Percentiles rank a stretch among this genome's conserved stretches.
Evolutionary conservation across 2,329 filamentous ascomycete genomes (phyloP).

Genomic region (Venturia pyrina): DNA sequence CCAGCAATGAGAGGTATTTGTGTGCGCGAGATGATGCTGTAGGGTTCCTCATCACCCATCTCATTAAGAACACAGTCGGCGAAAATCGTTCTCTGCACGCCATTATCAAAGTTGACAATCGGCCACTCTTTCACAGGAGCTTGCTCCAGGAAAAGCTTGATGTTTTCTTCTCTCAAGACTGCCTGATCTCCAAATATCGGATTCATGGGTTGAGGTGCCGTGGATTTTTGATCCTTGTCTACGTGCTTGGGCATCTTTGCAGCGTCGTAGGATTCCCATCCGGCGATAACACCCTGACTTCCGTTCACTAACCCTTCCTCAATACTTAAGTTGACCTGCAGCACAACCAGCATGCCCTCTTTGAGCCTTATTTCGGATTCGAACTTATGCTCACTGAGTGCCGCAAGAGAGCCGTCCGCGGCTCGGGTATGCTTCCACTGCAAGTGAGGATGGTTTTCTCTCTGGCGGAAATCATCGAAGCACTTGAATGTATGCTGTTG

Average conservation of each 20-base stretch:
- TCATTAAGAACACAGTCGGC: constrained; percentile 41
- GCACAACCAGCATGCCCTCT: constrained; percentile 41
- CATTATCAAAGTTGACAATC: constrained; percentile 44
- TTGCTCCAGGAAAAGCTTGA: constrained; percentile 30
- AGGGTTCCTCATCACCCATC: constrained; percentile 34
- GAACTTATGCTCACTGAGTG: constrained; percentile 38
- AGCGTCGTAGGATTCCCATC: constrained; percentile 27
- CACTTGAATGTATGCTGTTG: constrained; percentile 21
- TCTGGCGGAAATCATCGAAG: constrained; percentile 34
- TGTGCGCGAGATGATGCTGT: constrained; percentile 43
- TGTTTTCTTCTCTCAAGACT: constrained; percentile 25
- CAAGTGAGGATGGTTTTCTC: constrained; percentile 19
- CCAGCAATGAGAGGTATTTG: constrained; percentile 51
- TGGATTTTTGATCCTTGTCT: background rate
- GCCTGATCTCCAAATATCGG: constrained; percentile 30
- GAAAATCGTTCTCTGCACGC: constrained; percentile 34
- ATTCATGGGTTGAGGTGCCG: constrained; percentile 10
- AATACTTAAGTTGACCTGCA: constrained; percentile 42
- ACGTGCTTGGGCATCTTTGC: constrained; percentile 21
- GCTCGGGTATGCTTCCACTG: constrained; percentile 15
- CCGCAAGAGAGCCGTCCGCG: constrained; percentile 21
- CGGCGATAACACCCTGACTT: constrained; percentile 36
- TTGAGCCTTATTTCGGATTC: constrained; percentile 37
- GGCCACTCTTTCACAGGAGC: constrained; percentile 33
- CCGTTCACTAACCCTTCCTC: constrained; percentile 36